Base-by-base conservation (phyloP, 2,329 filamentous ascomycete genomes). In the Clonostachys solani region DNA sequence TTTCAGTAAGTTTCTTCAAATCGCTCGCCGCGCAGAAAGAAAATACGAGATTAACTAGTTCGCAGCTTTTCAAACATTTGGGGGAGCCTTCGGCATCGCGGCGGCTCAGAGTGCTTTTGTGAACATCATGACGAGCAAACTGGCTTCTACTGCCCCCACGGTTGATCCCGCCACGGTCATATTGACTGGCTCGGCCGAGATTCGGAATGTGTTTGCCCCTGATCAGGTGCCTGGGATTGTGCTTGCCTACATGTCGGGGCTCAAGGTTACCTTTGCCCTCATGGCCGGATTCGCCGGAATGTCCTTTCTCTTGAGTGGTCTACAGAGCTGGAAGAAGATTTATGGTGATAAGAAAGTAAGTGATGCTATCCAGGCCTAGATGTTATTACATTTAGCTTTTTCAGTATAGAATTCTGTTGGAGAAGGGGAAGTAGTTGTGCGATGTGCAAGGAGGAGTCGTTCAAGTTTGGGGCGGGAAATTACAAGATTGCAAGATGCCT, bases 211-310 rank as follows among this genome's bases (percentile, higher is more conserved):
- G 6, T 76, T 86, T 47, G 56, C 68, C 0, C 48, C 59, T 0
- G 56, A 74, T 17, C 69, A 65, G 45, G 60, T 84, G 1, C 52
- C 60, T 1, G 69, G 68, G 0, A 78, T 86, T 35, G 63, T 83
- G 9, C 44, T 55, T 0, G 78, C 77, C 0, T 86, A 86, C 63
- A 83, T 74, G 44, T 62, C 75, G 48, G 76, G 76, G 0, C 78
- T 83, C 52, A 81, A 81, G 54, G 79, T 83, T 6, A 69, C 72
- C 8, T 74, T 80, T 23, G 82, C 78, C 1, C 64, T 81, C 1
- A 29, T 29, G 23, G 23, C 23, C 23, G 23, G 23, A 29, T 29
- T 29, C 9, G 23, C 23, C 8, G 23, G 23, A 10, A 29, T 29
- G 23, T 29, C 23, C 23, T 29, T 29, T 29, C 23, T 29, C 23